Evolutionary conservation across 345 rosid genomes (phyloP).

Genomic region (Rhizophora mangle): DNA sequence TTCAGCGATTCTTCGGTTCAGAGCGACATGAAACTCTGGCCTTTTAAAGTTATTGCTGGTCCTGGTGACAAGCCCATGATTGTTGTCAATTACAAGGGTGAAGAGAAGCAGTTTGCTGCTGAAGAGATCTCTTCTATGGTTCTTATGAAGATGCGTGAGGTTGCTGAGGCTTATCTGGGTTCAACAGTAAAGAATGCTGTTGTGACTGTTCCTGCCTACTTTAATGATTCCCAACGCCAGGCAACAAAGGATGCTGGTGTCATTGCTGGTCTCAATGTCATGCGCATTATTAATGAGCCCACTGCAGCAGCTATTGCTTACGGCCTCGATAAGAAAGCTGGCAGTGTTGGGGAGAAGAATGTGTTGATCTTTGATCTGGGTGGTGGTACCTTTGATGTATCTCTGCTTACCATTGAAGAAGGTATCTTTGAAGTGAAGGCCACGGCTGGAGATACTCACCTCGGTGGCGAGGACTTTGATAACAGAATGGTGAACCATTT

Average conservation of each 20-base stretch:
- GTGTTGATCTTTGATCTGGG: constrained; percentile 30
- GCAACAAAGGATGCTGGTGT: constrained; percentile 29
- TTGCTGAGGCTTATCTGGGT: constrained; percentile 27
- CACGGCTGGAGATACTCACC: constrained; percentile 26
- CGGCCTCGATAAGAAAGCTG: constrained; percentile 28
- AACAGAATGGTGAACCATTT: constrained; percentile 30
- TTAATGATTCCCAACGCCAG: constrained; percentile 27
- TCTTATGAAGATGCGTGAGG: constrained; percentile 24
- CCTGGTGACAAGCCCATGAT: constrained; percentile 31
- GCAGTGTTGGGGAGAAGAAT: constrained; percentile 21
- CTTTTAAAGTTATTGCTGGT: constrained; percentile 22
- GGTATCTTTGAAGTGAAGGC: constrained; percentile 29
- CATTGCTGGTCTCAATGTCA: constrained; percentile 22
- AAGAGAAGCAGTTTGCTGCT: constrained; percentile 23
- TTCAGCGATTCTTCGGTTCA: constrained; percentile 20
- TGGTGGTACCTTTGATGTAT: constrained; percentile 30
- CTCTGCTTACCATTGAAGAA: constrained; percentile 25
- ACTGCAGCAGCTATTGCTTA: constrained; percentile 31
- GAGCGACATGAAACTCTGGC: constrained; percentile 20
- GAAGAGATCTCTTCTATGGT: constrained; percentile 34
- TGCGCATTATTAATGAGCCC: constrained; percentile 28
- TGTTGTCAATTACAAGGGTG: constrained; percentile 24
- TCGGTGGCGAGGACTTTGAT: constrained; percentile 29
- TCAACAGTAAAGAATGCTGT: constrained; percentile 18
- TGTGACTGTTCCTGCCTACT: constrained; percentile 28